phyloP scores from a whole-genome alignment of 495 filamentous ascomycete species.

The Aspergillus incahuasiensis region DNA sequence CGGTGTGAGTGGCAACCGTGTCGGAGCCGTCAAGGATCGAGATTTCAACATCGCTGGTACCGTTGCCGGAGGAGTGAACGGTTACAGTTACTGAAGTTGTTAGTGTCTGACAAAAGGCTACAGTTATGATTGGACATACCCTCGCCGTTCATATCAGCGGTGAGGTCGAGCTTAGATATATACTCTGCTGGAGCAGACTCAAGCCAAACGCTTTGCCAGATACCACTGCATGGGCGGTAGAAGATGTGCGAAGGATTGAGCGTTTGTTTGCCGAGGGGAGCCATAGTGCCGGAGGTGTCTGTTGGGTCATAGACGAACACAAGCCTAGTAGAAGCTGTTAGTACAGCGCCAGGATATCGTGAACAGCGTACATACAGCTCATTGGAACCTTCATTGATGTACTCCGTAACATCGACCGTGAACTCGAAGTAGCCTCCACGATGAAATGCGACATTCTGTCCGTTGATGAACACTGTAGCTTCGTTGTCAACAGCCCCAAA shows the following conservation, averaged over 20 bases:
- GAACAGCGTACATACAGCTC: slow-evolving; percentile 42
- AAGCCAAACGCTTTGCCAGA: slow-evolving; percentile 68
- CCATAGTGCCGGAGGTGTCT: slow-evolving; percentile 47
- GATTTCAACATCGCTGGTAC: slow-evolving; percentile 37
- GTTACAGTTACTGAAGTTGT: slow-evolving; percentile 42
- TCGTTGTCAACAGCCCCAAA: slow-evolving; percentile 69
- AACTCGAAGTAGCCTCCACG: slow-evolving; percentile 62
- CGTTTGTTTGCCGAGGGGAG: slow-evolving; percentile 63
- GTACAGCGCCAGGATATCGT: background rate
- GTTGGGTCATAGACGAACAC: slow-evolving; percentile 65
- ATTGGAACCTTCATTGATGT: slow-evolving; percentile 43
- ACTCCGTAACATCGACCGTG: slow-evolving; percentile 52
- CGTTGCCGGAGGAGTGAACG: slow-evolving; percentile 35
- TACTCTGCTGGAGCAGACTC: slow-evolving; percentile 53
- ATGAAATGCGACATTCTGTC: slow-evolving; percentile 47
- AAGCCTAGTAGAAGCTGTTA: slow-evolving; percentile 32
- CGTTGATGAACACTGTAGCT: slow-evolving; percentile 61
- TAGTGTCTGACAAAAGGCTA: slow-evolving; percentile 9
- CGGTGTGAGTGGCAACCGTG: slow-evolving; percentile 35
- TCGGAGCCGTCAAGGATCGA: slow-evolving; percentile 37
- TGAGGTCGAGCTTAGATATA: slow-evolving; percentile 51
- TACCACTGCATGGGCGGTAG: slow-evolving; percentile 64
- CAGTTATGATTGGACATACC: slow-evolving; percentile 31
- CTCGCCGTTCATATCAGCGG: slow-evolving; percentile 55
- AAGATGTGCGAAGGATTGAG: slow-evolving; percentile 58